Evolutionary conservation across 257 asterid species (phyloP).

Genomic region (Nicotiana otophora): DNA sequence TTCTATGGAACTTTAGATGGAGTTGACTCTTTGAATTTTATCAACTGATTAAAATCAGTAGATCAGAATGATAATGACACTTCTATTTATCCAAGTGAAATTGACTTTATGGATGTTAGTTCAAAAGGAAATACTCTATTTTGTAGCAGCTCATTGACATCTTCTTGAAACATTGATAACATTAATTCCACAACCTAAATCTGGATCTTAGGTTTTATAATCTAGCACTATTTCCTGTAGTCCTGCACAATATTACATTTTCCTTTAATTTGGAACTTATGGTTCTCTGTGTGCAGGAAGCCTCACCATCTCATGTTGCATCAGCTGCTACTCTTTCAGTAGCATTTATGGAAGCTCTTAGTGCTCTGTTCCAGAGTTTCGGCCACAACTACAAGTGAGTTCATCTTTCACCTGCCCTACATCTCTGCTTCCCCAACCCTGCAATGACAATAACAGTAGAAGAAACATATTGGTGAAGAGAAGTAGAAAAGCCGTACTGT

Average conservation of each 20-base stretch:
- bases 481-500: not conserved
- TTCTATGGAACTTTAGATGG: slow-evolving; percentile 1
- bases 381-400: slow-evolving; percentile 64
- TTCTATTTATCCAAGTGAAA: not conserved
- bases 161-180: not conserved
- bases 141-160: not conserved
- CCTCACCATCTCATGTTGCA: slow-evolving; percentile 89
- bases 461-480: not conserved
- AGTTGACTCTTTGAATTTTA: not conserved
- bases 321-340: slow-evolving; percentile 95
- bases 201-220: not conserved
- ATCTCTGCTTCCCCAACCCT: not conserved
- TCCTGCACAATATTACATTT: not conserved
- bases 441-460: not conserved
- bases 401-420: not conserved
- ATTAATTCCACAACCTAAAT: not conserved
- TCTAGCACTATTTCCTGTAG: not conserved
- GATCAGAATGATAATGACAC: not conserved
- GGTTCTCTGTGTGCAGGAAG: slow-evolving; percentile 41
- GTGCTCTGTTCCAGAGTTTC: slow-evolving; percentile 69
- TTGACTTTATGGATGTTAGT: not conserved
- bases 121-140: not conserved
- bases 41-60: not conserved
- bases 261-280: slow-evolving; percentile 10
- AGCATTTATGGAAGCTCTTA: slow-evolving; percentile 90